Base-by-base conservation (phyloP, 164 flowering plant species). In the Chimonanthus salicifolius region DNA sequence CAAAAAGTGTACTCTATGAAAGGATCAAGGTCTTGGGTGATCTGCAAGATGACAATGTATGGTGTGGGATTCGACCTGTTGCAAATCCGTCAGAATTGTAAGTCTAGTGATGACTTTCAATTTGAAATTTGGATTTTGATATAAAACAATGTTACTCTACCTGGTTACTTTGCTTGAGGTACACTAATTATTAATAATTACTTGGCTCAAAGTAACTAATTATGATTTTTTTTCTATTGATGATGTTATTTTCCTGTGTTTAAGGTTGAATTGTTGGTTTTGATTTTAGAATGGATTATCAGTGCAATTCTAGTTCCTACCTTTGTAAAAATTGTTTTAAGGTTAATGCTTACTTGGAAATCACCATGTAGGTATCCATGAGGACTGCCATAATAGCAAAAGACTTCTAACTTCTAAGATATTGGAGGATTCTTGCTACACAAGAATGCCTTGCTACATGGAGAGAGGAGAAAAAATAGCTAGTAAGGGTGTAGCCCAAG, bases 1-100 rank as follows among this genome's bases (percentile, higher is more conserved):
- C 92, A n/a, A 83, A 46, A 63, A 88, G 90, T 54, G 84, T 74
- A 70, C 88, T 92, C 13, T 64, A 51, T 49, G 84, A 90, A 80
- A 83, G 98, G 74, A 82, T 72, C 50, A 85, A 87, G 78, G 74
- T 87, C 33, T 74, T 89, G 62, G 82, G 83, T 79, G 84, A 80
- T 77, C 74, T 62, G 66, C 85, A 79, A 64, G 75, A 79, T 58
- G 94, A 84, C 79, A 78, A 71, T 70, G 80, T 94, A 49, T 87
- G 90, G 80, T 78, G 70, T 71, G 87, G 88, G 58, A 85, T 88
- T 72, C 81, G 88, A 77, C 89, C 90, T 16, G 66, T 83, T 45
- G 94, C 87, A 77, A 49, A 89, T 43, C 50, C 80, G 58, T 81
- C 85, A 45, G 96, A 85, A 70, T 68, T 85, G 97, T 92, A 79